Conservation (phyloP, 1,284 basidiomycete species). For the Ganoderma multipileum region DNA sequence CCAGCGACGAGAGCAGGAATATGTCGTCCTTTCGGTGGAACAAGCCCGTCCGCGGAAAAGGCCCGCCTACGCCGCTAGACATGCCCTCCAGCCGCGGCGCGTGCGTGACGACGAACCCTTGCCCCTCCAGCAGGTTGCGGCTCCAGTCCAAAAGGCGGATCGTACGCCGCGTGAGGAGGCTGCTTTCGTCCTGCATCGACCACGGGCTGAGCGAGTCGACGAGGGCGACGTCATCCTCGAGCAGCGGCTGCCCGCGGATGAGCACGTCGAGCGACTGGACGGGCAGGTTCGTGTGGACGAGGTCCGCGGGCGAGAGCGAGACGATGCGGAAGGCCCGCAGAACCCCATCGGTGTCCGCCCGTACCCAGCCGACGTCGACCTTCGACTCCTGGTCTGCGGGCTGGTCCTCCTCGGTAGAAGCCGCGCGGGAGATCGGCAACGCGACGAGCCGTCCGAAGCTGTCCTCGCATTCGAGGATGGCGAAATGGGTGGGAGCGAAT, state of each 20-base stretch:
- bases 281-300: neutral
- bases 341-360: neutral
- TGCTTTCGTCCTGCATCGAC: neutral
- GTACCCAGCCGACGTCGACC: neutral
- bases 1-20: neutral
- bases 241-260: constrained; percentile 1
- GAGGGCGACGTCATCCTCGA: neutral
- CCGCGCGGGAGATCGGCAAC: neutral
- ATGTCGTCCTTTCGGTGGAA: constrained; percentile 1
- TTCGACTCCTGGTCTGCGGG: neutral
- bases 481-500: neutral
- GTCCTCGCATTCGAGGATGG: constrained; percentile 3
- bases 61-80: neutral
- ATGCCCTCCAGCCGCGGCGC: neutral
- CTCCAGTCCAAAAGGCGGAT: neutral
- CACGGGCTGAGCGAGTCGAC: constrained; percentile 1
- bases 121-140: neutral
- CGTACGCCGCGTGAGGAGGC: neutral
- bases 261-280: neutral
- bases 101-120: neutral
- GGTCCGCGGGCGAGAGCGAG: neutral
- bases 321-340: neutral
- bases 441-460: constrained; percentile 2
- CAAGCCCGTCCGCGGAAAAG: neutral
- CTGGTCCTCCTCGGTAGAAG: neutral